Conservation (phyloP, 2,329 filamentous ascomycete genomes). For the Phyllachora maydis region DNA sequence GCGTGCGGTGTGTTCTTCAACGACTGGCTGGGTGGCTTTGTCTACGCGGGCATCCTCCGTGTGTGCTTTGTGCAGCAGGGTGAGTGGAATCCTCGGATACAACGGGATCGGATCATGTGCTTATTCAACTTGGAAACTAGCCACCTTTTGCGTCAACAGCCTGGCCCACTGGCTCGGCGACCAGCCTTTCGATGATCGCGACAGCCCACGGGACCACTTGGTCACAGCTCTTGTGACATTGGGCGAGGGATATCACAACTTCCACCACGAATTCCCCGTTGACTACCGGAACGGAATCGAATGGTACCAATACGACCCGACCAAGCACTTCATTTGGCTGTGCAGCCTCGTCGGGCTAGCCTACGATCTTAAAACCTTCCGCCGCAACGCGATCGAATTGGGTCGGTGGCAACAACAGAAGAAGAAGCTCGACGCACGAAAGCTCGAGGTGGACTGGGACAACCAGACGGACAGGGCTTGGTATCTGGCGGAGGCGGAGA, state of each 20-base stretch:
- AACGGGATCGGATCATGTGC: too few species aligned
- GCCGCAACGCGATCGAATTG: slow-evolving; percentile 81
- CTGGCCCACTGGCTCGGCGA: slow-evolving; percentile 82
- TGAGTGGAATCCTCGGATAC: too few species aligned
- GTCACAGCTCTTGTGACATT: slow-evolving; percentile 72
- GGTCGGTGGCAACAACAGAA: slow-evolving; percentile 72
- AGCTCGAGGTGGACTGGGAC: slow-evolving; percentile 43
- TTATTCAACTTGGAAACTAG: too few species aligned
- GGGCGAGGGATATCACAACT: slow-evolving; percentile 80
- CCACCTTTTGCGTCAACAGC: slow-evolving; percentile 85
- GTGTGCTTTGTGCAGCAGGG: slow-evolving; percentile 79
- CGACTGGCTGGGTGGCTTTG: slow-evolving; percentile 63
- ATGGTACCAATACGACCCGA: slow-evolving; percentile 84
- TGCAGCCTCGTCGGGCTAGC: slow-evolving; percentile 75
- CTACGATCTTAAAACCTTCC: slow-evolving; percentile 80
- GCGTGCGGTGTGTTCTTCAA: slow-evolving; percentile 63
- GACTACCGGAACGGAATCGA: slow-evolving; percentile 84
- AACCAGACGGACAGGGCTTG: too few species aligned
- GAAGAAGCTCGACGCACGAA: slow-evolving; percentile 66
- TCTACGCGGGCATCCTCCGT: slow-evolving; percentile 70
- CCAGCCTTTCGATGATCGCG: slow-evolving; percentile 82
- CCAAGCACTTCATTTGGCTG: slow-evolving; percentile 72
- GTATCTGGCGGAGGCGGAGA: too few species aligned
- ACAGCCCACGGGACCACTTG: slow-evolving; percentile 75
- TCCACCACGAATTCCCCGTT: slow-evolving; percentile 86